A percentile compares a stretch with the other conserved stretches of the same genome.
These are phyloP conservation scores for Kingdonia uniflora DNA, from an alignment of 164 flowering plant species.

Conservation along the genomic window DNA sequence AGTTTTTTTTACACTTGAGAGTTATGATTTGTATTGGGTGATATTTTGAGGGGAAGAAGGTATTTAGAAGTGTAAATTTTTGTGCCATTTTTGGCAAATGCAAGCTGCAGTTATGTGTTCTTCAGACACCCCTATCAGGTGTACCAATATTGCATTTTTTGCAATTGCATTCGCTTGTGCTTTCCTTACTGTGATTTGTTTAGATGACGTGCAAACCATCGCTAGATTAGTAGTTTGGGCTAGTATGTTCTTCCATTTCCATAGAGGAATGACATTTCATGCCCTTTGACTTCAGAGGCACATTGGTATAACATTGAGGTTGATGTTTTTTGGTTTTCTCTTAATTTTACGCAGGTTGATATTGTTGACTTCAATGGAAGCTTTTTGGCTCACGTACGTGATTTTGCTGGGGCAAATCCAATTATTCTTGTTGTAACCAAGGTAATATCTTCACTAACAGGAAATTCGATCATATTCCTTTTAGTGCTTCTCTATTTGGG, in stretches of 20 bases:
- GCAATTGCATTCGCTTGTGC: background rate
- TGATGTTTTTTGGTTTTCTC: conserved; percentile 3
- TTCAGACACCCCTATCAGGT: no score
- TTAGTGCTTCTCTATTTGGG: background rate
- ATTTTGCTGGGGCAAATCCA: conserved; percentile 94
- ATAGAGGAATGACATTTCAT: no score
- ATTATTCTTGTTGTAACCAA: conserved; percentile 88
- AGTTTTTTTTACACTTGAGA: no score
- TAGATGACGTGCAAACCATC: background rate
- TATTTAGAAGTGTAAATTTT: no score
- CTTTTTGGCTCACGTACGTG: conserved; percentile 86
- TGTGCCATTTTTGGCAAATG: no score
- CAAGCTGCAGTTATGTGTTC: no score
- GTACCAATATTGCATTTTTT: background rate
- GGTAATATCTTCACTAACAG: conserved; percentile 28
- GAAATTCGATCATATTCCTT: background rate
- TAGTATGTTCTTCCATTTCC: no score
- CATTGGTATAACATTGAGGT: background rate
- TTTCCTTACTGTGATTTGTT: background rate
- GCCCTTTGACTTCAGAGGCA: background rate
- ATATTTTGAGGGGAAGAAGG: no score
- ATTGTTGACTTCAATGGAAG: conserved; percentile 98
- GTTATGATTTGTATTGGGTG: no score
- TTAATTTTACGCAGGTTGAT: conserved; percentile 54
- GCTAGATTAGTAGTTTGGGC: background rate